Evolutionary conservation across 2,329 filamentous ascomycete species (phyloP).

Genomic region (Triangularia verruculosa): DNA sequence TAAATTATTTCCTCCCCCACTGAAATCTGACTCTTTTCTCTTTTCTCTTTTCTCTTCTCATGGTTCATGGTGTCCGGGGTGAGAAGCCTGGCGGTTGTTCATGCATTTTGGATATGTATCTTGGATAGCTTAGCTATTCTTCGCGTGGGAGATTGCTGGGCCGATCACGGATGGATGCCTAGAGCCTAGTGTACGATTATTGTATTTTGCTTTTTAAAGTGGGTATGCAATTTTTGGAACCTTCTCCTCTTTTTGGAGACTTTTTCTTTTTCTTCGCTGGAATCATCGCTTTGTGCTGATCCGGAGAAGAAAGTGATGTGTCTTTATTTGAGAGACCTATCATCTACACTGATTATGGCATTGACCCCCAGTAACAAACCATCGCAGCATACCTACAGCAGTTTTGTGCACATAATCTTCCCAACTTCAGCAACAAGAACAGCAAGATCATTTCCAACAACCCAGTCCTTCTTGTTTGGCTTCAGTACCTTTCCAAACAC

Average conservation of each 20-base stretch:
- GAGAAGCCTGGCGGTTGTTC: not conserved
- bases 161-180: not conserved
- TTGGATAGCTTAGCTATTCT: not conserved
- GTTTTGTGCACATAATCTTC: not conserved
- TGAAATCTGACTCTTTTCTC: not conserved
- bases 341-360: no score
- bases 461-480: not conserved
- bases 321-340: no score
- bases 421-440: not conserved
- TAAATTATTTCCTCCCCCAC: not conserved
- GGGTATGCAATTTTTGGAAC: conserved; percentile 6
- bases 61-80: not conserved
- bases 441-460: not conserved
- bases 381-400: no score
- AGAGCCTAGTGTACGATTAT: not conserved
- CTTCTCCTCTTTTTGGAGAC: conserved; percentile 1
- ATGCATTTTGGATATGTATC: not conserved
- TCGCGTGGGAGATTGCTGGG: not conserved
- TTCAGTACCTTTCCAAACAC: not conserved
- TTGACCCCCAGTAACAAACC: no score
- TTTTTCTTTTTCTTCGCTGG: not conserved
- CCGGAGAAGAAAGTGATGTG: conserved; percentile 3
- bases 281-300: not conserved
- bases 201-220: no score
- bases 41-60: not conserved